Conservation (phyloP, 1,139 yeast genomes). For the Lodderomyces margitis region DNA sequence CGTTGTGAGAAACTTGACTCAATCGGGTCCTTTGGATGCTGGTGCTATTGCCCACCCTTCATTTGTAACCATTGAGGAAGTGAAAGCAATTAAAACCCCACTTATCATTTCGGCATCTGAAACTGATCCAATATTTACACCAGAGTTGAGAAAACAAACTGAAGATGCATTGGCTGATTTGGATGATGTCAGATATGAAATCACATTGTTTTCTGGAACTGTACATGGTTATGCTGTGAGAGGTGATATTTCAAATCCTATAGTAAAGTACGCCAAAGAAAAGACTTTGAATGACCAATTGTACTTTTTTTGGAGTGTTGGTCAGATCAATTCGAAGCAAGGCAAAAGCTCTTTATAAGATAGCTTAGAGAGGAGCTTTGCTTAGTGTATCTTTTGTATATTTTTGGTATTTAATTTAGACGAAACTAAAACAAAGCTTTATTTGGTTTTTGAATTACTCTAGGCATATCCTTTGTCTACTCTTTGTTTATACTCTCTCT, state of each 20-base stretch:
- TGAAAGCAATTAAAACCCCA: slow-evolving; percentile 58
- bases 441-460: no score
- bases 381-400: neutral
- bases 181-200: slow-evolving; percentile 49
- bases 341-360: neutral
- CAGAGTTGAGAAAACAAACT: slow-evolving; percentile 59
- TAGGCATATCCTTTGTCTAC: no score
- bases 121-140: slow-evolving; percentile 58
- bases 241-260: slow-evolving; percentile 62
- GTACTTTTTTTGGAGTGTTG: slow-evolving; percentile 20
- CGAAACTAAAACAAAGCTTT: neutral
- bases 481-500: no score
- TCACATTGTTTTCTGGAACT: slow-evolving; percentile 60
- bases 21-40: slow-evolving; percentile 48
- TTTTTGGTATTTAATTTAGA: neutral
- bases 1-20: slow-evolving; percentile 52
- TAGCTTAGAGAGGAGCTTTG: neutral
- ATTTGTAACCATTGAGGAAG: slow-evolving; percentile 60
- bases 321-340: neutral
- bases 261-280: slow-evolving; percentile 65
- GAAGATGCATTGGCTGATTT: slow-evolving; percentile 50
- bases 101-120: slow-evolving; percentile 72
- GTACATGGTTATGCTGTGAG: slow-evolving; percentile 75
- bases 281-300: slow-evolving; percentile 63
- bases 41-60: slow-evolving; percentile 86